These are phyloP conservation scores for Zoysia pacifica DNA, from an alignment of 176 grass and related monocot species.

Conservation along the genomic window DNA sequence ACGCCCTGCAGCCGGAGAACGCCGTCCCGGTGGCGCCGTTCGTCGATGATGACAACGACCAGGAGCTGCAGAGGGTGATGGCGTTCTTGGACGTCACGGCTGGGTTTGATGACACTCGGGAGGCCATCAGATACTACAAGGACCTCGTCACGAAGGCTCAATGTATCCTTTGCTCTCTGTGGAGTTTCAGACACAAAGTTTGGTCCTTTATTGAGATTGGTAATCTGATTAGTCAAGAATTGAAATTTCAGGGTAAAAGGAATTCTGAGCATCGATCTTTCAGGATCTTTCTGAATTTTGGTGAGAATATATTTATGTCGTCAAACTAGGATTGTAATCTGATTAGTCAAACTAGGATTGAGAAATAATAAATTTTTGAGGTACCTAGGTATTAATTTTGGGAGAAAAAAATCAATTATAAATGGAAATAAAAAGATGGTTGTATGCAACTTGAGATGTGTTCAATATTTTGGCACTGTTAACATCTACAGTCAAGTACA, in stretches of 20 bases:
- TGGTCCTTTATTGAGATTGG: neutral
- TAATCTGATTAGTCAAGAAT: too few species aligned
- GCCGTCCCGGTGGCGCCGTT: constrained; percentile 67
- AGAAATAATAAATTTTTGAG: too few species aligned
- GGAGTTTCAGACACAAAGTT: neutral
- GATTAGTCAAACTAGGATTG: too few species aligned
- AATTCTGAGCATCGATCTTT: neutral
- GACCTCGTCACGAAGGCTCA: neutral
- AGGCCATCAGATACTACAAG: constrained; percentile 63
- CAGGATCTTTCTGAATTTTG: constrained; percentile 23
- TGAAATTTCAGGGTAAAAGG: neutral
- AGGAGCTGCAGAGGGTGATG: constrained; percentile 62
- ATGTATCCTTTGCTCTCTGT: neutral
- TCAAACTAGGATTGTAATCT: too few species aligned
- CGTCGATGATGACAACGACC: constrained; percentile 54
- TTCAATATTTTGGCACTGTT: too few species aligned
- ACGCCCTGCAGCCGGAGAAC: constrained; percentile 73
- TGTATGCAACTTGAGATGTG: too few species aligned
- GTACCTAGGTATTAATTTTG: too few species aligned
- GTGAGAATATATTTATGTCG: neutral
- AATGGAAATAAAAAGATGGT: too few species aligned
- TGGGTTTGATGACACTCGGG: constrained; percentile 58
- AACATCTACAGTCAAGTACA: too few species aligned
- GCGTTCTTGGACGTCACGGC: constrained; percentile 56
- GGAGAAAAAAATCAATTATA: too few species aligned